Evolutionary conservation across 768 basidiomycete species (phyloP).

Genomic region (Leccinellum albellum): DNA sequence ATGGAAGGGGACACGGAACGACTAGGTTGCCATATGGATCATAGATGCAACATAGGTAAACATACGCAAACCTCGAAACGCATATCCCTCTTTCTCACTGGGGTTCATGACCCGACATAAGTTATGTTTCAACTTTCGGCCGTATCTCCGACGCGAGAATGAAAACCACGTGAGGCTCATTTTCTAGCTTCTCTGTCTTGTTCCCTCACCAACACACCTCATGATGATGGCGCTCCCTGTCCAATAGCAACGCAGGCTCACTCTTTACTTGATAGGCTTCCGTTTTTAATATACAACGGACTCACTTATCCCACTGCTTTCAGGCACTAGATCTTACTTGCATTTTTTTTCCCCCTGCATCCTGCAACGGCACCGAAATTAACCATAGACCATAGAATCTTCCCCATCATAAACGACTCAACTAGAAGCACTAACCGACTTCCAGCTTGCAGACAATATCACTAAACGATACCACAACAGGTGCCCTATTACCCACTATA

Average conservation of each 20-base stretch:
- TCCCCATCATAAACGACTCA: slow-evolving; percentile 1
- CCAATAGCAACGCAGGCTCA: slow-evolving; percentile 48
- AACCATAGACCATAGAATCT: slow-evolving; percentile 15
- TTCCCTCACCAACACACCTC: slow-evolving; percentile 7
- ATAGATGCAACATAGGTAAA: too few relatives aligned
- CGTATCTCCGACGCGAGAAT: slow-evolving; percentile 12
- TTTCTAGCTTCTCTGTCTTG: neutral
- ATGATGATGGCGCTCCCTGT: slow-evolving; percentile 49
- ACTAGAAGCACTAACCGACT: slow-evolving; percentile 5
- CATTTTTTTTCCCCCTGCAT: neutral
- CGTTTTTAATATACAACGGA: slow-evolving; percentile 8
- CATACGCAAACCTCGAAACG: too few relatives aligned
- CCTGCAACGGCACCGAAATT: neutral
- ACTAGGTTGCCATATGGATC: too few relatives aligned
- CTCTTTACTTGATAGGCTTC: slow-evolving; percentile 15
- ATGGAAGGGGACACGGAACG: too few relatives aligned
- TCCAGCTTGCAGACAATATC: neutral
- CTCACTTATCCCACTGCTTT: neutral
- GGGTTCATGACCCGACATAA: too few relatives aligned
- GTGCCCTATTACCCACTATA: neutral
- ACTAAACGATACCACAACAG: slow-evolving; percentile 4
- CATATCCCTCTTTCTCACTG: too few relatives aligned
- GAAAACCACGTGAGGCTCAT: neutral
- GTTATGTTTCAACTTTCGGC: neutral
- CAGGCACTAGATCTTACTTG: neutral